Conservation (phyloP, 2,329 filamentous ascomycete genomes). For the Rhynchosporium graminicola region DNA sequence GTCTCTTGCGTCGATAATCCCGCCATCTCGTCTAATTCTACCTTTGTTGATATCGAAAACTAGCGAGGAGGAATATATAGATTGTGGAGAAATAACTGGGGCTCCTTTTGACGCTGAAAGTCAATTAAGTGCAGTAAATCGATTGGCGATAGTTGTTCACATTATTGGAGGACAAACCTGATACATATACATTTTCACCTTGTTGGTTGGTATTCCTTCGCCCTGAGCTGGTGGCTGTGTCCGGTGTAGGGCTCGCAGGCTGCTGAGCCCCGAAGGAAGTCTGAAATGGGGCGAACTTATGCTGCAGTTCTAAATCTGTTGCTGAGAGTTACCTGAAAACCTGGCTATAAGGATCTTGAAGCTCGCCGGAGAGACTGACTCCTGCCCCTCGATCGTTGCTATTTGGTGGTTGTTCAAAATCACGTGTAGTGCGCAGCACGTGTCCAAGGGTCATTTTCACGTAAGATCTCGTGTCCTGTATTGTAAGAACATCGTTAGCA, state of each 20-base stretch:
- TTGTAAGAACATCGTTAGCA: background rate
- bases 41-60: background rate
- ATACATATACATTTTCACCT: conserved; percentile 14
- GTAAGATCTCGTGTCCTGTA: background rate
- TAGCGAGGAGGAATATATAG: background rate
- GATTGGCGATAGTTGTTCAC: background rate
- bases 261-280: conserved; percentile 17
- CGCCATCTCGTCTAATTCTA: conserved; percentile 7
- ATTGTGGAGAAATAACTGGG: background rate
- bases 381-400: background rate
- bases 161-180: background rate
- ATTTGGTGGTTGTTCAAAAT: background rate
- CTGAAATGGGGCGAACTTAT: background rate
- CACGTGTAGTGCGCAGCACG: conserved; percentile 1
- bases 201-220: conserved; percentile 14
- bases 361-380: background rate
- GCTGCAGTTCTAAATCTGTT: background rate
- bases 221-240: conserved; percentile 12
- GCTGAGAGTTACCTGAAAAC: background rate
- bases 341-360: background rate
- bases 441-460: background rate
- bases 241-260: background rate
- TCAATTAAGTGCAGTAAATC: background rate
- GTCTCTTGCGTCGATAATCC: background rate
- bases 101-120: background rate